Conservation (phyloP, 1,284 basidiomycete species). For the Schizopora paradoxa region DNA sequence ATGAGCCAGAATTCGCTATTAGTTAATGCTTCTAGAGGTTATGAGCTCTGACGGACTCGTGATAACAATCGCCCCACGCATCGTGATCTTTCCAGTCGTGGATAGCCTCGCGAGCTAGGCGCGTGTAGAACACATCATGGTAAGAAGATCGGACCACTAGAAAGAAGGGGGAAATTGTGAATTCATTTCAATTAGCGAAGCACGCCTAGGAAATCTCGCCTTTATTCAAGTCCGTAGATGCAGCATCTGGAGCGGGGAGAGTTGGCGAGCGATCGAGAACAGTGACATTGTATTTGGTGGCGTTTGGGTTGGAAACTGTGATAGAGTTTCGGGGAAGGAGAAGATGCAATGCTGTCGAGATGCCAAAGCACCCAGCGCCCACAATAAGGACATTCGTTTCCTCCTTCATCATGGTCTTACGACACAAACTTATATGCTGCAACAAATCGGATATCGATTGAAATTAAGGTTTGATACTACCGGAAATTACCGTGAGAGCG, state of each 20-base stretch:
- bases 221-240: slow-evolving; percentile 83
- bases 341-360: slow-evolving; percentile 81
- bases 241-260: slow-evolving; percentile 74
- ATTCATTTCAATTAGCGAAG: neutral
- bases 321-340: too few species aligned
- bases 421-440: too few species aligned
- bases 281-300: slow-evolving; percentile 58
- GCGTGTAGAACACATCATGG: slow-evolving; percentile 61
- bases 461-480: too few species aligned
- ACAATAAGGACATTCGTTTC: slow-evolving; percentile 63
- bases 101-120: slow-evolving; percentile 70
- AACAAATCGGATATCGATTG: too few species aligned
- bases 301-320: too few species aligned
- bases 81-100: slow-evolving; percentile 57
- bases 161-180: neutral
- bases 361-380: slow-evolving; percentile 83
- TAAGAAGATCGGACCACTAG: slow-evolving; percentile 72
- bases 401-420: too few species aligned
- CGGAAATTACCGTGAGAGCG: too few species aligned
- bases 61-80: slow-evolving; percentile 72
- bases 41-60: slow-evolving; percentile 48
- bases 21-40: neutral
- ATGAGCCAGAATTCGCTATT: slow-evolving; percentile 1
- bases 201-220: slow-evolving; percentile 40
- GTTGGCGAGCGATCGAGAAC: slow-evolving; percentile 63